Conservation (phyloP, 176 grass and related monocot species). For the Cenchrus americanus region DNA sequence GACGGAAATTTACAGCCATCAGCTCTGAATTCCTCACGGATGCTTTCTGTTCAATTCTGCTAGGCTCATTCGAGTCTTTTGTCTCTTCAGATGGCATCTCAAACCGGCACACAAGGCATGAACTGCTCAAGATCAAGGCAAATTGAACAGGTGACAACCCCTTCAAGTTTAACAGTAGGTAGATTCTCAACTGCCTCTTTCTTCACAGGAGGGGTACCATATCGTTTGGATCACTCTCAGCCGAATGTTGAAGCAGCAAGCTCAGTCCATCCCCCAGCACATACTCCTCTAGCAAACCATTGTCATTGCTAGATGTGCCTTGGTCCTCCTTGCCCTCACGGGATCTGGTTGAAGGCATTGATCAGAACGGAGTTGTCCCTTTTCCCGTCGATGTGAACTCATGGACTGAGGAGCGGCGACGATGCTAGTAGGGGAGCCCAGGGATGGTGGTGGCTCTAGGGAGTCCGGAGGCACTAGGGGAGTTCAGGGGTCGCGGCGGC, state of each 20-base stretch:
- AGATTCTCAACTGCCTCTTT: constrained; percentile 80
- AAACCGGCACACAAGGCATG: constrained; percentile 89
- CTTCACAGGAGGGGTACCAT: constrained; percentile 81
- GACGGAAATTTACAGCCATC: too few relatives aligned
- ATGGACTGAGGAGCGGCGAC: too few relatives aligned
- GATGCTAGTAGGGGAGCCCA: too few relatives aligned
- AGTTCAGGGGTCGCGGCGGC: too few relatives aligned
- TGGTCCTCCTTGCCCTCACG: constrained; percentile 44
- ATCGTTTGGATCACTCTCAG: constrained; percentile 73
- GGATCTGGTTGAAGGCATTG: constrained; percentile 86
- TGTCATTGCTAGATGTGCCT: constrained; percentile 36
- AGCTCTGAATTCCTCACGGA: constrained; percentile 36
- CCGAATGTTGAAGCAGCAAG: constrained; percentile 87
- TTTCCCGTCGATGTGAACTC: constrained; percentile 46
- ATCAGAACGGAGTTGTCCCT: constrained; percentile 65
- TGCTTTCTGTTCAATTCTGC: constrained; percentile 43
- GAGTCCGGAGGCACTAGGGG: too few relatives aligned
- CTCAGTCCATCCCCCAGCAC: constrained; percentile 77
- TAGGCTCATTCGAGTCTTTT: constrained; percentile 69
- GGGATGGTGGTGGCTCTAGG: too few relatives aligned
- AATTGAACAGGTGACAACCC: constrained; percentile 77
- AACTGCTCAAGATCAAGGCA: constrained; percentile 90
- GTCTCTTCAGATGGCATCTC: constrained; percentile 71
- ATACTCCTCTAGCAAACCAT: constrained; percentile 73
- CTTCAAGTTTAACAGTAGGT: constrained; percentile 70